Conservation (phyloP, 1,284 basidiomycete genomes). For the Leccinum pseudoinsigne region DNA sequence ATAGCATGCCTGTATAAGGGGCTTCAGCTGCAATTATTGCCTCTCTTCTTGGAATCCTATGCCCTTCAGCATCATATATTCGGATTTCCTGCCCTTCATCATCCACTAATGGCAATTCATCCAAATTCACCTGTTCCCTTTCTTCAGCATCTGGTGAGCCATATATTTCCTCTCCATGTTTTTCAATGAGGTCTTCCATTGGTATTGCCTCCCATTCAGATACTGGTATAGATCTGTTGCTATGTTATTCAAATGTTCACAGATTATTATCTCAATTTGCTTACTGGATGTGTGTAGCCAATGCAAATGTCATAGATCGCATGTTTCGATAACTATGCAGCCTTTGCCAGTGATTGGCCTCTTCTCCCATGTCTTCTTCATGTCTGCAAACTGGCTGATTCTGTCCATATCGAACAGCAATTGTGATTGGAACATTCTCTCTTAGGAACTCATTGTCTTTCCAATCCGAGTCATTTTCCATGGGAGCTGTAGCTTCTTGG, state of each 20-base stretch:
- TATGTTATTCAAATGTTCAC: neutral
- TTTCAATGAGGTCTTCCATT: no score
- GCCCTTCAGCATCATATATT: no score
- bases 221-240: no score
- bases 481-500: neutral
- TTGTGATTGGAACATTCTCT: neutral
- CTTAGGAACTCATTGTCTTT: neutral
- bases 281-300: conserved; percentile 8
- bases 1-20: no score
- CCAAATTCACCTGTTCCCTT: no score
- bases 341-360: conserved; percentile 1
- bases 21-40: no score
- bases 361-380: neutral
- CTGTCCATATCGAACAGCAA: conserved; percentile 7
- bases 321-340: neutral
- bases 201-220: no score
- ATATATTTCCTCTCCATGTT: no score
- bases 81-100: no score
- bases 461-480: neutral
- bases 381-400: conserved; percentile 1
- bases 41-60: no score
- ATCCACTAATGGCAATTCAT: no score
- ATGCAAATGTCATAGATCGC: conserved; percentile 1
- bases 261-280: neutral
- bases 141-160: no score